Conservation (phyloP, 2,329 filamentous ascomycete genomes). For the Neonectria neomacrospora region DNA sequence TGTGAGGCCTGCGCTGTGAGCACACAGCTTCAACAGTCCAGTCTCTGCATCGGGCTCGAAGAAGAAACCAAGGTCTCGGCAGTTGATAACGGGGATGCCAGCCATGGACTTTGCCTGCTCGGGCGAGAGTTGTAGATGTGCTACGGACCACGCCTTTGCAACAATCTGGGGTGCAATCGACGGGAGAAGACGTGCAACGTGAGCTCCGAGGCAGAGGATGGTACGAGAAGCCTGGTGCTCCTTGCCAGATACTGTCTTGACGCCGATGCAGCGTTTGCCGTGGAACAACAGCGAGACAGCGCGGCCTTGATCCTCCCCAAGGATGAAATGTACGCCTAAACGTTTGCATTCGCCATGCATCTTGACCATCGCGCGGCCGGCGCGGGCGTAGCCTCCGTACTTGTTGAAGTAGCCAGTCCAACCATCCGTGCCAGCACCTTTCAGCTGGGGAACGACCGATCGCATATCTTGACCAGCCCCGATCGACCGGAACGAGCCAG, state of each 20-base stretch:
- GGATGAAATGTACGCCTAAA: slow-evolving; percentile 53
- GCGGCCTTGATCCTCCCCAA: slow-evolving; percentile 38
- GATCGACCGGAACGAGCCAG: slow-evolving; percentile 51
- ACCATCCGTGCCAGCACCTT: slow-evolving; percentile 55
- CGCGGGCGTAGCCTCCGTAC: slow-evolving; percentile 66
- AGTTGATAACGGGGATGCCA: slow-evolving; percentile 68
- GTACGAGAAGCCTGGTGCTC: slow-evolving; percentile 47
- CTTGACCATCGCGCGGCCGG: slow-evolving; percentile 60
- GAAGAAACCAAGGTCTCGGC: slow-evolving; percentile 70
- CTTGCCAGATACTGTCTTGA: slow-evolving; percentile 19
- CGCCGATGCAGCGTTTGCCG: slow-evolving; percentile 13
- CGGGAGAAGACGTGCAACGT: slow-evolving; percentile 58
- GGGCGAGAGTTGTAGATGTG: slow-evolving; percentile 65
- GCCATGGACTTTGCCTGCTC: slow-evolving; percentile 63
- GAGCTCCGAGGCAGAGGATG: slow-evolving; percentile 63
- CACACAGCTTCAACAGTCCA: slow-evolving; percentile 67
- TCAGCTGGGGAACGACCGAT: slow-evolving; percentile 55
- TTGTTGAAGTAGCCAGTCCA: slow-evolving; percentile 70
- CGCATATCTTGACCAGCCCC: slow-evolving; percentile 53
- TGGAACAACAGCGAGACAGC: slow-evolving; percentile 12
- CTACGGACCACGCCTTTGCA: slow-evolving; percentile 68
- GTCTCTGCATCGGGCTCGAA: slow-evolving; percentile 71
- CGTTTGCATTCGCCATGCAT: slow-evolving; percentile 55
- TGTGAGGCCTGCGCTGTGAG: slow-evolving; percentile 66
- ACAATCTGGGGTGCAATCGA: slow-evolving; percentile 59